Evolutionary conservation across 2,329 filamentous ascomycete genomes (phyloP).

Genomic region (Monilinia fructigena): DNA sequence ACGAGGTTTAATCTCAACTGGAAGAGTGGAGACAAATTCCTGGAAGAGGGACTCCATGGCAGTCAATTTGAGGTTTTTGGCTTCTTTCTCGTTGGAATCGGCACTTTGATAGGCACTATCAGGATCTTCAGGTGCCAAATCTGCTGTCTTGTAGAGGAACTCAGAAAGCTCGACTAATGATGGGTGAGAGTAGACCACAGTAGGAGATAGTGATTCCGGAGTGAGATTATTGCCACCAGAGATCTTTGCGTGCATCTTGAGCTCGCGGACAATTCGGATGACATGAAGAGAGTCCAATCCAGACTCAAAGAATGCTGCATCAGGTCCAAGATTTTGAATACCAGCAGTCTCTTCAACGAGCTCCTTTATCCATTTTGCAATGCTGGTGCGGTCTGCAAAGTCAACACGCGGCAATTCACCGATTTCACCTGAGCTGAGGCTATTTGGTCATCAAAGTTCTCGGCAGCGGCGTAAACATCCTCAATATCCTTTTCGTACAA

Average conservation of each 20-base stretch:
- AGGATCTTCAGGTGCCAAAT: constrained; percentile 17
- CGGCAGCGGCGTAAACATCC: constrained; percentile 37
- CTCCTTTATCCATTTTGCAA: constrained; percentile 22
- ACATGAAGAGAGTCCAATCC: constrained; percentile 30
- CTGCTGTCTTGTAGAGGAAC: constrained; percentile 23
- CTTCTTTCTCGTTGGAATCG: constrained; percentile 15
- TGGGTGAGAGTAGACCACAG: constrained; percentile 24
- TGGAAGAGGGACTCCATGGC: constrained; percentile 23
- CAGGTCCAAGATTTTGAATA: constrained; percentile 19
- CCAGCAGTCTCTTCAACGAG: constrained; percentile 21
- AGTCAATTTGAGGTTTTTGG: constrained; percentile 15
- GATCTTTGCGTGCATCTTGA: constrained; percentile 23
- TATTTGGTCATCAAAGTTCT: constrained; percentile 26
- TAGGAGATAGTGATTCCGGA: constrained; percentile 17
- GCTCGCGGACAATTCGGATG: constrained; percentile 24
- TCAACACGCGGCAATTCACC: constrained; percentile 20
- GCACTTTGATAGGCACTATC: constrained; percentile 24
- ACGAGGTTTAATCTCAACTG: constrained; percentile 12
- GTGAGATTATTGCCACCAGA: constrained; percentile 22
- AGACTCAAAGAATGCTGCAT: constrained; percentile 25
- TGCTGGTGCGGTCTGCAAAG: constrained; percentile 19
- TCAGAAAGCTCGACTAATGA: constrained; percentile 21
- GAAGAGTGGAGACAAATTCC: constrained; percentile 23
- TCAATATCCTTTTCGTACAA: constrained; percentile 41
- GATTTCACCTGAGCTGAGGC: constrained; percentile 10